Percentiles rank a stretch among this genome's conserved stretches.
phyloP scores from a whole-genome alignment of 768 basidiomycete genomes.

The Pleurotus tuoliensis region DNA sequence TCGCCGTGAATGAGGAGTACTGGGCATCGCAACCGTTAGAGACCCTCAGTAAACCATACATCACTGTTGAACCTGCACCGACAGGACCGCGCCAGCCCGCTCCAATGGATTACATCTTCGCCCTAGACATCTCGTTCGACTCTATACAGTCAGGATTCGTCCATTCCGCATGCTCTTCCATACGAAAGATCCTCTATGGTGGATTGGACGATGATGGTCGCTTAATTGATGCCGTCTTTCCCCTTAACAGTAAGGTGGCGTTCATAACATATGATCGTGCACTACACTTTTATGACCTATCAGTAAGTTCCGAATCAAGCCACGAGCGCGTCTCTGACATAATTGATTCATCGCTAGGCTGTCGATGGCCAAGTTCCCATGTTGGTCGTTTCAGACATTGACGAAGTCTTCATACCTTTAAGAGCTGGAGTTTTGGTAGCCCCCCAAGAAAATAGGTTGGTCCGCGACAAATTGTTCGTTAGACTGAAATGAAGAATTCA shows the following conservation, averaged over 20 bases:
- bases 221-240: constrained; percentile 45
- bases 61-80: constrained; percentile 44
- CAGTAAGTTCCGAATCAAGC: constrained; percentile 50
- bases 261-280: constrained; percentile 80
- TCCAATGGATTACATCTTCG: constrained; percentile 79
- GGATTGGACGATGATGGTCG: constrained; percentile 37
- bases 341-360: background rate
- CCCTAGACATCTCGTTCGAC: constrained; percentile 76
- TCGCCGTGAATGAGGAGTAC: constrained; percentile 77
- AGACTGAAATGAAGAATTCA: constrained; percentile 2
- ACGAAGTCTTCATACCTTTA: constrained; percentile 89
- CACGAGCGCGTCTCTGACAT: background rate
- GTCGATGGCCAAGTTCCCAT: constrained; percentile 54
- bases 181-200: constrained; percentile 67
- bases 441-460: constrained; percentile 66
- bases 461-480: background rate
- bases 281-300: constrained; percentile 86
- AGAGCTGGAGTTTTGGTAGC: constrained; percentile 72
- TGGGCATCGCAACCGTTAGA: constrained; percentile 74
- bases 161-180: constrained; percentile 54
- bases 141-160: constrained; percentile 70
- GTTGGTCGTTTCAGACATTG: constrained; percentile 82
- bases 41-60: constrained; percentile 49
- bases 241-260: constrained; percentile 54
- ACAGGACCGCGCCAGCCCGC: constrained; percentile 48